Percentiles rank a stretch among this genome's conserved stretches.
Evolutionary conservation across 2,329 filamentous ascomycete genomes (phyloP).

Genomic region (Beauveria sp.): DNA sequence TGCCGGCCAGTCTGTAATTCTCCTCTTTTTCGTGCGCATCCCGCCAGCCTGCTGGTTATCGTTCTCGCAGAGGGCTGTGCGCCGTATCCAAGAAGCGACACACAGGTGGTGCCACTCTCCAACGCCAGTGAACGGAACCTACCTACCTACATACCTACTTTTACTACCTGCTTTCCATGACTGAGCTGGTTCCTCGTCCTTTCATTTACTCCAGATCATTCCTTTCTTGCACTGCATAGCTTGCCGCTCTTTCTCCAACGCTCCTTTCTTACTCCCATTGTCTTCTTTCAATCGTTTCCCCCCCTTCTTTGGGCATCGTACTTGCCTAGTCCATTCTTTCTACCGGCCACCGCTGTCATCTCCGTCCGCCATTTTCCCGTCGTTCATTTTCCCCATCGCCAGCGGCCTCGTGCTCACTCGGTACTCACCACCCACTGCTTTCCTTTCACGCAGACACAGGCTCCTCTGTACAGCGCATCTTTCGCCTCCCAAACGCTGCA

Average conservation of each 20-base stretch:
- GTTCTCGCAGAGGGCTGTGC: constrained; percentile 3
- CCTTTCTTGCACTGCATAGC: constrained; percentile 1
- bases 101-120: constrained; percentile 3
- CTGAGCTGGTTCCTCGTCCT: not conserved
- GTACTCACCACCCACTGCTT: not conserved
- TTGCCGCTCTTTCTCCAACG: constrained; percentile 4
- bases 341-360: not conserved
- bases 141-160: no score
- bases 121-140: not conserved
- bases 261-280: not conserved
- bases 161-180: not conserved
- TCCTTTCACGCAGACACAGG: not conserved
- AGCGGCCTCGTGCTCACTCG: not conserved
- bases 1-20: not conserved
- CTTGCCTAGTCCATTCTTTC: not conserved
- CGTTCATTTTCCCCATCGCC: not conserved
- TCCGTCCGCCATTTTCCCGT: not conserved
- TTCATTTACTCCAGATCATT: constrained; percentile 2
- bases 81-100: not conserved
- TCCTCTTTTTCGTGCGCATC: not conserved
- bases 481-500: not conserved
- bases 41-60: not conserved
- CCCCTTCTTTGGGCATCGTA: not conserved
- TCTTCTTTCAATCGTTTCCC: not conserved
- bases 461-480: not conserved